Evolutionary conservation across 495 filamentous ascomycete genomes (phyloP).

Genomic region (Neurospora tetrasperma): DNA sequence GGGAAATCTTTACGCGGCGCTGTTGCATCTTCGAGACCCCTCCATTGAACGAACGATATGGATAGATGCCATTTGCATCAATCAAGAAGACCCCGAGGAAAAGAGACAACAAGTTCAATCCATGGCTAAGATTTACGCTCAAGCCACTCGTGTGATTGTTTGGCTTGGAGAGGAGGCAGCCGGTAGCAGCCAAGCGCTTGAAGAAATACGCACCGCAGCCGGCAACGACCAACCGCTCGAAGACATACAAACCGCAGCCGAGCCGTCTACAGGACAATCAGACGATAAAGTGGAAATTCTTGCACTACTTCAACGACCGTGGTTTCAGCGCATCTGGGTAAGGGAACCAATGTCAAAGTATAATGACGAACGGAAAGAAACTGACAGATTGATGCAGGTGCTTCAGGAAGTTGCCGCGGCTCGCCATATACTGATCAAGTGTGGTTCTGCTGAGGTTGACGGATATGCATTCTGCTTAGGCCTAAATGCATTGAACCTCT

Average conservation of each 20-base stretch:
- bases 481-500: background rate
- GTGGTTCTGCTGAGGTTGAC: background rate
- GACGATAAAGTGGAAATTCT: background rate
- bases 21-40: conserved; percentile 12
- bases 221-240: conserved; percentile 16
- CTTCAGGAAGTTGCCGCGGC: conserved; percentile 5
- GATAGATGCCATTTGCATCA: background rate
- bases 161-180: conserved; percentile 6
- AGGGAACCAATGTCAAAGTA: background rate
- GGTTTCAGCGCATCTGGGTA: conserved; percentile 5
- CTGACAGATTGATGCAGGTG: background rate
- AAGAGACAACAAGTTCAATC: background rate
- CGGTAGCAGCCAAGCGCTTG: conserved; percentile 15
- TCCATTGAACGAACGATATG: conserved; percentile 6
- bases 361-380: background rate
- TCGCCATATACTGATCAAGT: background rate
- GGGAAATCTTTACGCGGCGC: conserved; percentile 12
- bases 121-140: background rate
- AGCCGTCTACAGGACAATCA: conserved; percentile 6
- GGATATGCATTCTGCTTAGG: background rate
- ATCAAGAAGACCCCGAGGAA: background rate
- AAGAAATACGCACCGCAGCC: conserved; percentile 14
- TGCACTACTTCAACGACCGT: background rate
- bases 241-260: conserved; percentile 7
- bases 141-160: background rate